Conservation (phyloP, 2,329 filamentous ascomycete species). For the Sarocladium strictum region DNA sequence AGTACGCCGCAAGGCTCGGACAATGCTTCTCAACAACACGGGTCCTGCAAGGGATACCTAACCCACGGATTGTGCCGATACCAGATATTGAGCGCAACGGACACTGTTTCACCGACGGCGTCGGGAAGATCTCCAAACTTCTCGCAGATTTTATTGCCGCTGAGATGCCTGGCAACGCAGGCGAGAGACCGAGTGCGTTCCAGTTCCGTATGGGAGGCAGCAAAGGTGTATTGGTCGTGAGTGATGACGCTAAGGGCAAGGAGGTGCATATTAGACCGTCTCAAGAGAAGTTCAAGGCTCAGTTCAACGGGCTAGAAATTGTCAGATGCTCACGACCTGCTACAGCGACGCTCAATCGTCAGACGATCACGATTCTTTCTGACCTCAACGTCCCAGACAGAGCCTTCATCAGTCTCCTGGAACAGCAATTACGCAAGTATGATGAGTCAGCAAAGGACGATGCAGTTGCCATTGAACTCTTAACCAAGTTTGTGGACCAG, state of each 20-base stretch:
- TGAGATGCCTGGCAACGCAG: slow-evolving; percentile 57
- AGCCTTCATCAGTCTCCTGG: slow-evolving; percentile 63
- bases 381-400: slow-evolving; percentile 63
- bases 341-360: slow-evolving; percentile 77
- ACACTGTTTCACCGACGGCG: slow-evolving; percentile 81
- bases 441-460: slow-evolving; percentile 64
- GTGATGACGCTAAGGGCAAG: slow-evolving; percentile 58
- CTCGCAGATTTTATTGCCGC: slow-evolving; percentile 67
- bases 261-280: slow-evolving; percentile 76
- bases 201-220: slow-evolving; percentile 90
- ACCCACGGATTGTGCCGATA: slow-evolving; percentile 54
- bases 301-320: slow-evolving; percentile 72
- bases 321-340: slow-evolving; percentile 74
- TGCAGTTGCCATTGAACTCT: slow-evolving; percentile 55
- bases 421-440: slow-evolving; percentile 61
- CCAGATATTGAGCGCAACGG: slow-evolving; percentile 64
- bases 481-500: slow-evolving; percentile 74
- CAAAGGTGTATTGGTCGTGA: slow-evolving; percentile 81
- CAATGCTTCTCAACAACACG: slow-evolving; percentile 95
- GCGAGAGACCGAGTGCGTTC: slow-evolving; percentile 66
- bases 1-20: slow-evolving; percentile 81
- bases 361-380: slow-evolving; percentile 82
- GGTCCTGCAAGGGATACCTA: slow-evolving; percentile 58
- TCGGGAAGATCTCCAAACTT: slow-evolving; percentile 82
- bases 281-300: slow-evolving; percentile 78